Conservation (phyloP, 805 yeast species). For the Helenozyma rhizophorensis region DNA sequence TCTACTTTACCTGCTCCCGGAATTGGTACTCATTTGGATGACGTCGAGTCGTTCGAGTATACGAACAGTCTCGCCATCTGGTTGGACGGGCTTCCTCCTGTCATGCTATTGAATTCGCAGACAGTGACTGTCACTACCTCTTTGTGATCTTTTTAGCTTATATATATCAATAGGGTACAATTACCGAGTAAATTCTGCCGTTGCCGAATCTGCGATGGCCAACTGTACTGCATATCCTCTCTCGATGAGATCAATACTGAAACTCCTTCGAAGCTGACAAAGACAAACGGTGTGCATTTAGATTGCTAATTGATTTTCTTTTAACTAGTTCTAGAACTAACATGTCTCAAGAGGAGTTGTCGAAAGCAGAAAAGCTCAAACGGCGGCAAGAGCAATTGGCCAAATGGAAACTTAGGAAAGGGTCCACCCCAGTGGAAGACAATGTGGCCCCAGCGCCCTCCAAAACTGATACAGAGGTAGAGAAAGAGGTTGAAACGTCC, state of each 20-base stretch:
- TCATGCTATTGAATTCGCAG: slow-evolving; percentile 79
- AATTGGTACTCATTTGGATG: slow-evolving; percentile 72
- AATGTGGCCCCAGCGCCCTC: too few species aligned
- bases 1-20: slow-evolving; percentile 89
- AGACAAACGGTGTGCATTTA: slow-evolving; percentile 10
- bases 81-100: slow-evolving; percentile 81
- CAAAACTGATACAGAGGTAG: too few species aligned
- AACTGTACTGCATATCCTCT: too few species aligned
- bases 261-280: too few species aligned
- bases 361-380: slow-evolving; percentile 30
- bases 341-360: slow-evolving; percentile 13
- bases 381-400: slow-evolving; percentile 50
- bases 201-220: too few species aligned
- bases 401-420: slow-evolving; percentile 58
- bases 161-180: too few species aligned
- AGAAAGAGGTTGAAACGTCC: not conserved
- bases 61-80: slow-evolving; percentile 73
- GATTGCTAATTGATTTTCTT: too few species aligned
- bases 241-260: too few species aligned
- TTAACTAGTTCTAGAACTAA: slow-evolving; percentile 8
- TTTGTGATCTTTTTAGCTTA: too few species aligned
- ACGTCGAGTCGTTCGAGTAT: slow-evolving; percentile 67
- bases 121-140: slow-evolving; percentile 96
- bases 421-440: slow-evolving; percentile 8
- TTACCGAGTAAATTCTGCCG: too few species aligned